Conservation (phyloP, 1,284 basidiomycete species). For the Naganishia sp. region DNA sequence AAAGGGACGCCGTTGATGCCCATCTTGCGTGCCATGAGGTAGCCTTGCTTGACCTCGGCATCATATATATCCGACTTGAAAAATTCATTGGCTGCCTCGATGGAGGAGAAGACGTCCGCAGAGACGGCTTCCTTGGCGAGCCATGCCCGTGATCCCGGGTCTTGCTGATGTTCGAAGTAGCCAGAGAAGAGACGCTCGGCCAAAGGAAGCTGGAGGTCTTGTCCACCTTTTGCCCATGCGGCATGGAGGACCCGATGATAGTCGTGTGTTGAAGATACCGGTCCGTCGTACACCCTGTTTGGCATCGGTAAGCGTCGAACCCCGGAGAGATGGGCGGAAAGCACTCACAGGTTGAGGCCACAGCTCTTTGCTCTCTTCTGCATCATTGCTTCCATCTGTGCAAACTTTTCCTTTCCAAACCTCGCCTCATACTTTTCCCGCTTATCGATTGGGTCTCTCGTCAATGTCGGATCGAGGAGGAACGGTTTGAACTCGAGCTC, state of each 20-base stretch:
- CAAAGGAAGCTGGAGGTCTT: constrained; percentile 45
- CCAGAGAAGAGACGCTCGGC: constrained; percentile 46
- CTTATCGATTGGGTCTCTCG: constrained; percentile 40
- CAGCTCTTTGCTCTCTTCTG: constrained; percentile 45
- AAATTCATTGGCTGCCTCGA: constrained; percentile 43
- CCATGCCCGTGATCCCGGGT: constrained; percentile 45
- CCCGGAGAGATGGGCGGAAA: constrained; percentile 30
- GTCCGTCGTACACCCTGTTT: constrained; percentile 40
- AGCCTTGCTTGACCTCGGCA: constrained; percentile 46
- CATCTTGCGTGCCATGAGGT: constrained; percentile 40
- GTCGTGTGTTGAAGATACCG: constrained; percentile 48
- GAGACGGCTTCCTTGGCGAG: constrained; percentile 49
- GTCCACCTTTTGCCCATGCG: constrained; percentile 43
- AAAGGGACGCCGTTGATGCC: constrained; percentile 58
- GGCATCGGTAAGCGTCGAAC: constrained; percentile 7
- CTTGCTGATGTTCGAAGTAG: constrained; percentile 52
- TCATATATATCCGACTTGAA: constrained; percentile 44
- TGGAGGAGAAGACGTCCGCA: constrained; percentile 47
- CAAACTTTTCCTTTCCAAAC: constrained; percentile 49
- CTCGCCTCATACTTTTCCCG: constrained; percentile 43
- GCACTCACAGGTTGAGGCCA: constrained; percentile 51
- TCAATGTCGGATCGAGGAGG: constrained; percentile 47
- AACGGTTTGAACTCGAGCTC: constrained; percentile 50
- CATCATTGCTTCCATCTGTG: constrained; percentile 42
- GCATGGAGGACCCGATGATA: constrained; percentile 52